Evolutionary conservation across 2,329 filamentous ascomycete species (phyloP), one percentile per base, ranked within the genome.

Genomic region (Penicillium expansum): DNA sequence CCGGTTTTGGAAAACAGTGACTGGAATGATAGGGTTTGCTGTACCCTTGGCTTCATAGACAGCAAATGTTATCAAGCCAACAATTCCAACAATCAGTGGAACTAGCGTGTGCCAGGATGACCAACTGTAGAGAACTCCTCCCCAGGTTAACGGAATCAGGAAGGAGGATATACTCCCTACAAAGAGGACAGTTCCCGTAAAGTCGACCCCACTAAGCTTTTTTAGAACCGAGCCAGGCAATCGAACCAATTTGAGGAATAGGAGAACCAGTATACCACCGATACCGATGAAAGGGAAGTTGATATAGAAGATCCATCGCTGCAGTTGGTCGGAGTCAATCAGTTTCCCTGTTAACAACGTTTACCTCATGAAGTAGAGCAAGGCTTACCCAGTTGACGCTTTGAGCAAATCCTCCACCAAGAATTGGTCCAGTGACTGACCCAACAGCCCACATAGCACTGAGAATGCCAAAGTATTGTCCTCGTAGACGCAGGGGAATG

Each of bases 361-460:
- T 32, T 32, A 32, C 30, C 30, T 13, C 30, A 32, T 32, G 10
- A 32, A 13, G 11, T 32, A 32, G 30, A 32, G 29, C 29, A 30
- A 30, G 30, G 13, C 30, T 32, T 32, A 32, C 30, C 68, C 68
- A 70, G 5, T 60, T 58, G 20, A 53, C 48, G 0, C 64, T 59
- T 22, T 68, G 52, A 2, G 61, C 60, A 49, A 71, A 59, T 1
- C 58, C 57, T 5, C 69, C 76, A 2, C 69, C 69, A 2, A 74
- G 49, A 11, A 84, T 64, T 0, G 82, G 82, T 0, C 82, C 83
- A 0, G 73, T 48, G 0, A 78, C 73, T 14, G 79, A 64, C 0
- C 80, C 80, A 6, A 83, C 38, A 18, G 58, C 57, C 41, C 60
- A 63, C 22, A 63, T 57, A 11, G 55, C 57, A 24, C 64, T 56